Base-by-base conservation (phyloP, 2,329 filamentous ascomycete species). In the Xylaria sp. region DNA sequence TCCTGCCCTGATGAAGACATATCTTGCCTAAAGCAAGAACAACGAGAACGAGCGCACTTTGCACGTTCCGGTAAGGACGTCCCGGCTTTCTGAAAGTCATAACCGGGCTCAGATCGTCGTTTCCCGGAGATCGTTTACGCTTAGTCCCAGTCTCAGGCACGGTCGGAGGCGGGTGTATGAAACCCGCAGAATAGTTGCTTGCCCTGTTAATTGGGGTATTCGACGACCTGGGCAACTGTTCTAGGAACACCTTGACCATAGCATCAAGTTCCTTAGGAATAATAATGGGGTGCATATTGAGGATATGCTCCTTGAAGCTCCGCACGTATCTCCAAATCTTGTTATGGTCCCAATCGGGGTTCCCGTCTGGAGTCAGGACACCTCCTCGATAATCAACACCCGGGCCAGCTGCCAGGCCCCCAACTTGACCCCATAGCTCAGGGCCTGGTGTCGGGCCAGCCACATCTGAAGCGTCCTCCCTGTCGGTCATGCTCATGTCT, bases 1-100 rank as follows among this genome's bases (percentile, higher is more conserved):
- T 82, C 70, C 81, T 82, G 0, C 84, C 83, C 53, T 83, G 84
- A 72, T 86, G 80, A 8, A 84, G 78, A 74, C 93, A 95, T 12
- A 98, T 92, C 75, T 93, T 94, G 19, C 96, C 96, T 5, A 99
- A 82, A 0, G 95, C 95, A 62, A 98, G 84, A 0, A 97, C 89
- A 3, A 95, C 84, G 2, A 98, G 85, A 1, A 98, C 88, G 47
- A 98, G 85, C 0, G 94, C 94, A 72, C 93, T 97, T 61, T 90
- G 87, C 17, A 96, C 89, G 7, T 91, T 93, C 61, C 90, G 85
- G 72, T 86, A 86, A 2, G 88, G 88, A 64, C 83, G 83, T 2
- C 84, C 82, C 6, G 82, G 79, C 72, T 84, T 86, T 51, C 74
- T 78, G 69, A 77, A 83, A 67, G 63, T 72, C 57, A 60, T 74